A percentile compares a stretch with the other conserved stretches of the same genome.
These are phyloP conservation scores for Dipteronia sinensis DNA, from an alignment of 345 rosid species.

Conservation along the genomic window DNA sequence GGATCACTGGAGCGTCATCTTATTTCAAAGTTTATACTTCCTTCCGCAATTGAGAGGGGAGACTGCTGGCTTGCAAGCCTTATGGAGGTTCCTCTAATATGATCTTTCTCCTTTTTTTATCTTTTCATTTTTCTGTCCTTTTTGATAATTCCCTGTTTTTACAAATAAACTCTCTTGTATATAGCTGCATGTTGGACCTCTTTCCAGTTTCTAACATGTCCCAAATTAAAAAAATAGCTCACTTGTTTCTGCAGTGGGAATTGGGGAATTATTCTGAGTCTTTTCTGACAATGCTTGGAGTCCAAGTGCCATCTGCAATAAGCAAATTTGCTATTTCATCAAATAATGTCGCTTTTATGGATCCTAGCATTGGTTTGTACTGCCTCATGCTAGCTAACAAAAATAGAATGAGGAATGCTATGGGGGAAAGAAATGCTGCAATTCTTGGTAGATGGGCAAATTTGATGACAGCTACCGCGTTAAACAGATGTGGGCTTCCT, in stretches of 20 bases:
- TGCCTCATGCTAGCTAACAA: slow-evolving; percentile 61
- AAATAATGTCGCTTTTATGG: slow-evolving; percentile 64
- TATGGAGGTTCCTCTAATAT: slow-evolving; percentile 58
- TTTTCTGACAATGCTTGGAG: slow-evolving; percentile 65
- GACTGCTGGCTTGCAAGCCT: slow-evolving; percentile 88
- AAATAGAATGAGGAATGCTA: slow-evolving; percentile 60
- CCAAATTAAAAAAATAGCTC: slow-evolving; percentile 15
- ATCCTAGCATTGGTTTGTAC: slow-evolving; percentile 76
- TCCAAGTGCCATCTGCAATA: slow-evolving; percentile 36
- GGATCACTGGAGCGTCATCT: slow-evolving; percentile 69
- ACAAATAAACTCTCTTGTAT: neutral
- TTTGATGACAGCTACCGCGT: slow-evolving; percentile 73
- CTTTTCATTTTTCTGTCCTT: neutral
- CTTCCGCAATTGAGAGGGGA: slow-evolving; percentile 68
- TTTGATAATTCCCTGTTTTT: neutral
- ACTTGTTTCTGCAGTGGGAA: slow-evolving; percentile 77
- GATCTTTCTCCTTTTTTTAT: slow-evolving; percentile 17
- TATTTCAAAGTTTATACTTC: slow-evolving; percentile 69
- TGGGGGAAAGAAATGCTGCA: slow-evolving; percentile 71
- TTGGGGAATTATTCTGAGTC: slow-evolving; percentile 70
- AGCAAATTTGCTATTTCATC: slow-evolving; percentile 49
- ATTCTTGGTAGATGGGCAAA: slow-evolving; percentile 78
- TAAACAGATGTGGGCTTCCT: slow-evolving; percentile 82
- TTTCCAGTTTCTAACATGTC: neutral
- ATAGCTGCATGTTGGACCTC: neutral